Base-by-base conservation (phyloP, 2,329 filamentous ascomycete species). In the Tolypocladium sp. region DNA sequence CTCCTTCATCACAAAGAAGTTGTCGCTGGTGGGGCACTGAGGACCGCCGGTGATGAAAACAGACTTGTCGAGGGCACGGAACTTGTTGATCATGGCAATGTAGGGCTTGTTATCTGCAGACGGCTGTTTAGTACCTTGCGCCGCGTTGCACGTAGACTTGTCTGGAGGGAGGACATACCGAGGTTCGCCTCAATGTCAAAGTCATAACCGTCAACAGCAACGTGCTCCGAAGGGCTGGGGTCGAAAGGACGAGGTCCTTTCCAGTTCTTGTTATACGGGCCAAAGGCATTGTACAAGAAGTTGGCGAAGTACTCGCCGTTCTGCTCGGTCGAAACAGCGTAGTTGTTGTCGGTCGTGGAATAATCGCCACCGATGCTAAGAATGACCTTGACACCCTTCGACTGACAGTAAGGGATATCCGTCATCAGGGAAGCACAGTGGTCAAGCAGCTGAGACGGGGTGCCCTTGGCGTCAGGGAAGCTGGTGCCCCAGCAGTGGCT, bases 31-130 rank as follows among this genome's bases (percentile, higher is more conserved):
- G 27, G 73, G 72, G 65, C 79, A 81, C 62, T 81, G 75, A 27
- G 78, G 78, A 35, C 77, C 76, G 59, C 70, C 77, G 7, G 76
- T 75, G 55, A 81, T 72, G 63, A 74, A 68, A 46, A 75, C 59
- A 1, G 61, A 60, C 2, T 66, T 60, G 59, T 70, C 68, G 22
- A 70, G 67, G 12, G 59, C 41, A 42, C 74, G 75, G 56, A 77
- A 65, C 37, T 59, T 64, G 33, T 76, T 63, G 46, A 74, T 68
- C 71, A 77, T 73, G 60, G 67, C 67, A 56, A 77, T 70, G 62
- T 73, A 76, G 17, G 74, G 73, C 4, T 57, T 62, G 55, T 74
- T 71, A 57, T 67, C 73, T 72, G 15, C 40, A 15, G 30, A 51
- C 15, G 4, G 4, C 10, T 13, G 30, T 13, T 37, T 20, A 53